A percentile compares a stretch with the other conserved stretches of the same genome.
These are phyloP conservation scores for Jamesozyma spencerorum DNA, from an alignment of 805 yeast species.

Conservation along the genomic window DNA sequence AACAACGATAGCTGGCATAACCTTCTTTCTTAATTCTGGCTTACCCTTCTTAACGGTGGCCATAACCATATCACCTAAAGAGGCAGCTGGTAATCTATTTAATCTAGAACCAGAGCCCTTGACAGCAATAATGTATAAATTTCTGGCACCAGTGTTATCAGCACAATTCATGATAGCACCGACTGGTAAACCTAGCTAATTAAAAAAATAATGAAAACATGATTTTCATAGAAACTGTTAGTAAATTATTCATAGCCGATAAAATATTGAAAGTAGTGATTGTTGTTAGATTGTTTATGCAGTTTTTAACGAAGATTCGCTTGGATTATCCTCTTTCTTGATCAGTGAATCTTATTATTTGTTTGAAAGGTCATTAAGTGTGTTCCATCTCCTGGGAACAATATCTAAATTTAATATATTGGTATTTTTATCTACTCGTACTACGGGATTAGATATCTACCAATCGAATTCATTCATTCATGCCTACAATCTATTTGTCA, in stretches of 20 bases:
- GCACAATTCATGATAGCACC: conserved; percentile 99
- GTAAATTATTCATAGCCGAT: background rate
- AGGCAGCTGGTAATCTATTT: conserved; percentile 99
- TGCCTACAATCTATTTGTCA: background rate
- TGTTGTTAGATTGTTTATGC: background rate
- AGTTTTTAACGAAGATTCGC: background rate
- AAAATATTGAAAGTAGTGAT: background rate
- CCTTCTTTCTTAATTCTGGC: conserved; percentile 99
- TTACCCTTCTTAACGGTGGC: conserved; percentile 99
- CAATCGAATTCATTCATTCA: too few species aligned
- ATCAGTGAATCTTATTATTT: too few species aligned
- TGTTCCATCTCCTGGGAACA: too few species aligned
- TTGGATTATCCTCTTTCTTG: background rate
- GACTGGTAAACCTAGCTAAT: conserved; percentile 94
- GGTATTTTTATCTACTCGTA: too few species aligned
- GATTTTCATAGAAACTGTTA: conserved; percentile 2
- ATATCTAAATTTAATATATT: too few species aligned
- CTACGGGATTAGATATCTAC: too few species aligned
- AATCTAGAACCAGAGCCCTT: conserved; percentile 99
- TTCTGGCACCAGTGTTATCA: conserved; percentile 99
- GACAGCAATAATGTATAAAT: conserved; percentile 96
- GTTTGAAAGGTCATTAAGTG: too few species aligned
- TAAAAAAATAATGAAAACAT: conserved; percentile 6
- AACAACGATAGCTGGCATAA: conserved; percentile 98
- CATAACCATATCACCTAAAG: conserved; percentile 99